Base-by-base conservation (phyloP, 148 eudicot species). In the Rhododendron kiyosumense region DNA sequence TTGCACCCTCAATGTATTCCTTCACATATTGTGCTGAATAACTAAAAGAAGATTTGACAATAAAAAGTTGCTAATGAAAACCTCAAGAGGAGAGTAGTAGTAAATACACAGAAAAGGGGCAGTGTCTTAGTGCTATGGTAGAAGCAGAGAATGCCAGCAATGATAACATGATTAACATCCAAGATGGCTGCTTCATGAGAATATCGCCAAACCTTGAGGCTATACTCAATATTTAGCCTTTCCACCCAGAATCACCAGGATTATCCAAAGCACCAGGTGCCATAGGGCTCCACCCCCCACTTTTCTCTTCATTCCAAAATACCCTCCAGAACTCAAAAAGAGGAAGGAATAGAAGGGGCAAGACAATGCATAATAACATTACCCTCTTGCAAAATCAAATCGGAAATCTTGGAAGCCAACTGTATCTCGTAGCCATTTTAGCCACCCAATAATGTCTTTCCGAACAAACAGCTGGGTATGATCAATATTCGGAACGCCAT, bases 331-430 rank as follows among this genome's bases (percentile, higher is more conserved):
- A 28, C 10, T 15, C 1, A 81, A 41, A 32, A 36, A 26, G 11
- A 59, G 51, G 57, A 34, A 45, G 41, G 26, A 49, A 36, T 51
- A 76, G 63, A 14, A 85, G 12, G 48, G 67, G 65, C 18, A 45
- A 77, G 38, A 63, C 12, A 69, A 9, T 5, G 32, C 78, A 41
- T 54, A 45, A 84, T 63, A 49, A 84, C 30, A 59, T 63, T 93
- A 96, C 99, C 99, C 99, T 96, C 92, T 91, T 34, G 95, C 95
- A 87, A 95, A 96, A 90, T 96, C 99, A 90, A 94, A 95, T 34
- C 99, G 98, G 71, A 96, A 94, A 89, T 96, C 98, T 90, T 96
- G 94, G 90, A 96, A 96, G 84, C 99, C 99, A 87, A 95, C 94
- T 87, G 88, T 85, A 79, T 84, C 61, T 14, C 93, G 89, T 84